A percentile compares a stretch with the other conserved stretches of the same genome.
Evolutionary conservation across 768 basidiomycete species (phyloP).

Genomic region (Rhodotorula babjevae): DNA sequence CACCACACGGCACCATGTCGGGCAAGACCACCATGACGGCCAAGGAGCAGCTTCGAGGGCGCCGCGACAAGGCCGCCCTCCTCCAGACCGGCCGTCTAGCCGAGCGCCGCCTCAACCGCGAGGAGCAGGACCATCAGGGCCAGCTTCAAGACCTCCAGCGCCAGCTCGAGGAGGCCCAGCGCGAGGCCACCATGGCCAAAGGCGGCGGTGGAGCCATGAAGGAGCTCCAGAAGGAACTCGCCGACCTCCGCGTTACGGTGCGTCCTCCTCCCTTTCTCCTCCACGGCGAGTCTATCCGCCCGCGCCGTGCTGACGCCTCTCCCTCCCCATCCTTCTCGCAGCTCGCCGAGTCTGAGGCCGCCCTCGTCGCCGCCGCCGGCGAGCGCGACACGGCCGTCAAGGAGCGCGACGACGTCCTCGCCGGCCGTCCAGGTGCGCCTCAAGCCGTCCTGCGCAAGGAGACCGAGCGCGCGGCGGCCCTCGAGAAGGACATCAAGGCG

Average conservation of each 20-base stretch:
- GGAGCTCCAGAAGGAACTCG: slow-evolving; percentile 4
- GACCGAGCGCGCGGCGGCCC: neutral
- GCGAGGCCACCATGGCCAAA: neutral
- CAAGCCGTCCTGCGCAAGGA: neutral
- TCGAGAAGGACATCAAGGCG: neutral
- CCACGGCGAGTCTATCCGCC: too few species aligned
- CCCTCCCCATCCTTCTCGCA: neutral
- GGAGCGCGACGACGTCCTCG: neutral
- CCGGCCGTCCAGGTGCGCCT: neutral
- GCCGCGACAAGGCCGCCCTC: neutral
- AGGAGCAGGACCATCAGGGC: neutral
- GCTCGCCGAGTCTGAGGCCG: neutral
- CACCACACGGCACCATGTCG: neutral
- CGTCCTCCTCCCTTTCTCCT: neutral
- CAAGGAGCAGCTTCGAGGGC: neutral
- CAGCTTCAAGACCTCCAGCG: neutral
- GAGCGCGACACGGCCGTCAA: neutral
- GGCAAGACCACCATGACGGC: neutral
- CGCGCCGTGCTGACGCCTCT: neutral
- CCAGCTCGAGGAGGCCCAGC: neutral
- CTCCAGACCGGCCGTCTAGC: neutral
- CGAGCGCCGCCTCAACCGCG: neutral
- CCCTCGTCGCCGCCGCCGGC: neutral
- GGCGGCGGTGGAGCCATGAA: slow-evolving; percentile 1
- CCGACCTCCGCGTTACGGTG: neutral